Evolutionary conservation across 192 early-diverging fungal genomes (phyloP).

Genomic region (Coemansia sp.): DNA sequence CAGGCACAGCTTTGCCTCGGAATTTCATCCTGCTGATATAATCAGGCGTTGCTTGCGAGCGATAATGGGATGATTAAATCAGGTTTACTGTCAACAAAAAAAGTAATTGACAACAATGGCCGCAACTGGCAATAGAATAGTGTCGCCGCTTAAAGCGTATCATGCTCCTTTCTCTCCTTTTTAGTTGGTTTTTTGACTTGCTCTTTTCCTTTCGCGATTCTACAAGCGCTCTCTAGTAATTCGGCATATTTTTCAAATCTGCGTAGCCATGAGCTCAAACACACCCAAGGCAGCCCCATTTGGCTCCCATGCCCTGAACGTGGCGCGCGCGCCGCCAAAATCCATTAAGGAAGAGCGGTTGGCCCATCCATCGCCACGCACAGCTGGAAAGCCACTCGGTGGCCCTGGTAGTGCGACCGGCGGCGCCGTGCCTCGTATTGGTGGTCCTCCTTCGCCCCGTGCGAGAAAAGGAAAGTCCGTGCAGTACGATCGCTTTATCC

Average conservation of each 20-base stretch:
- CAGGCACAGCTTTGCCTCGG: too few species aligned
- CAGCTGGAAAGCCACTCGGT: constrained; percentile 12
- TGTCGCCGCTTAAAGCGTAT: too few species aligned
- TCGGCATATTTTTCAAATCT: neutral
- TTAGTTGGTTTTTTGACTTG: neutral
- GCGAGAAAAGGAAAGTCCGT: constrained; percentile 36
- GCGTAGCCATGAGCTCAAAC: constrained; percentile 15
- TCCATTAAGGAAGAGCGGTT: constrained; percentile 32
- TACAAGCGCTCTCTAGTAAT: neutral
- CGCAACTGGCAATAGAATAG: too few species aligned
- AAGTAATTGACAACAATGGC: too few species aligned
- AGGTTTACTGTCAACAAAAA: too few species aligned
- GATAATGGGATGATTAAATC: too few species aligned
- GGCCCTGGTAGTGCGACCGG: neutral
- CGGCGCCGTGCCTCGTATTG: neutral
- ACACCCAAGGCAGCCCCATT: constrained; percentile 19
- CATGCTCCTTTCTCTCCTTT: constrained; percentile 10
- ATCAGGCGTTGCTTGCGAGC: too few species aligned
- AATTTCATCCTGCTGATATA: too few species aligned
- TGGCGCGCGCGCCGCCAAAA: constrained; percentile 2
- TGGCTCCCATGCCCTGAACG: constrained; percentile 10
- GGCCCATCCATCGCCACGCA: constrained; percentile 28
- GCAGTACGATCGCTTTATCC: constrained; percentile 91
- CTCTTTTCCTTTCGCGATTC: neutral
- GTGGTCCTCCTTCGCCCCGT: constrained; percentile 32